phyloP scores from a whole-genome alignment of 768 basidiomycete genomes.

The Lentinula edodes region DNA sequence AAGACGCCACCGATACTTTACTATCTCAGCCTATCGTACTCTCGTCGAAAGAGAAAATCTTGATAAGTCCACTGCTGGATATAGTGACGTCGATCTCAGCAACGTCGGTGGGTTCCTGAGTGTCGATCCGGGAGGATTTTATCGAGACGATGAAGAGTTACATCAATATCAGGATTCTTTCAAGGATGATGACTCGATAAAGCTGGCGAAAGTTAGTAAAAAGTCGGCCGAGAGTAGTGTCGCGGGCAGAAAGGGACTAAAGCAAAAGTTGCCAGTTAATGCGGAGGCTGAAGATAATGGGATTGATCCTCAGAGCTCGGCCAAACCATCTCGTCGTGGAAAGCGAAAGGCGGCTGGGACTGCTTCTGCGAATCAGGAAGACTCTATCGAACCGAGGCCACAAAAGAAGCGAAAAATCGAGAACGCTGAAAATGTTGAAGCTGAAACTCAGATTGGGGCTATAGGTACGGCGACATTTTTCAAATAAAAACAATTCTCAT shows the following conservation, averaged over 20 bases:
- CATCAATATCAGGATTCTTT: conserved; percentile 44
- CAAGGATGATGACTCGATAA: conserved; percentile 27
- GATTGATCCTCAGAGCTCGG: conserved; percentile 1
- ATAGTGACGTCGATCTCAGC: conserved; percentile 40
- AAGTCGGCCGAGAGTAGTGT: conserved; percentile 46
- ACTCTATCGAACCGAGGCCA: background rate
- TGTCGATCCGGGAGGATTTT: conserved; percentile 48
- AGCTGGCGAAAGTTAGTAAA: conserved; percentile 20
- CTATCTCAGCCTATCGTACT: conserved; percentile 58
- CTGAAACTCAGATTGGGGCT: background rate
- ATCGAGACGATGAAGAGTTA: conserved; percentile 36
- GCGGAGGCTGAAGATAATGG: conserved; percentile 8
- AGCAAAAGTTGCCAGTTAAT: background rate
- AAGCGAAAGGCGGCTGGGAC: conserved; percentile 9
- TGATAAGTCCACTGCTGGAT: conserved; percentile 40
- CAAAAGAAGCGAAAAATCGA: background rate
- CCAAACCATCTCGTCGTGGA: conserved; percentile 6
- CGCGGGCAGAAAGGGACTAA: conserved; percentile 36
- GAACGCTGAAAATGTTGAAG: background rate
- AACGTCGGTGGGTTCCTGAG: conserved; percentile 50
- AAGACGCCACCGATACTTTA: conserved; percentile 82
- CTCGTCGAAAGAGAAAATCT: conserved; percentile 64
- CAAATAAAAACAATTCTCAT: background rate
- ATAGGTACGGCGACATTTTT: background rate
- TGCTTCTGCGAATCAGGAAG: background rate